These are phyloP conservation scores for Lentinula detonsa DNA, from an alignment of 768 basidiomycete genomes.

Conservation along the genomic window DNA sequence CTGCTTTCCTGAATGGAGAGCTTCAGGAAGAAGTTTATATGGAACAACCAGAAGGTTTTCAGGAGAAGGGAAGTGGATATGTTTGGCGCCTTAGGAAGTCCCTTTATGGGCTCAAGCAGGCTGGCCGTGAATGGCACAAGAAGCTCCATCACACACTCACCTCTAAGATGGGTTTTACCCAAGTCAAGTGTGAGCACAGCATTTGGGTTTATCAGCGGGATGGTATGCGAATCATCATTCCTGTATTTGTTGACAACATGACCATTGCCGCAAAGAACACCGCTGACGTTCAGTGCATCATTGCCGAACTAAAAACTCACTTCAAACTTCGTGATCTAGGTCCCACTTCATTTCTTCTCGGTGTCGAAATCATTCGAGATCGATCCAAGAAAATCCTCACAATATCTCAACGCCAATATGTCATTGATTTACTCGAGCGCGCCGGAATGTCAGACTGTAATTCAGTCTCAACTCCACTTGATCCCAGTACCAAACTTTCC, in stretches of 20 bases:
- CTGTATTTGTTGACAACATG: slow-evolving; percentile 22
- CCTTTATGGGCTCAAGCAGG: slow-evolving; percentile 22
- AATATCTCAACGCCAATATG: slow-evolving; percentile 24
- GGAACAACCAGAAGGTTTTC: slow-evolving; percentile 13
- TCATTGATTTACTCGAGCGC: slow-evolving; percentile 17
- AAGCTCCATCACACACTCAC: slow-evolving; percentile 6
- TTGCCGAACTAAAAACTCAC: slow-evolving; percentile 8
- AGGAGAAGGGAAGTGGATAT: slow-evolving; percentile 4
- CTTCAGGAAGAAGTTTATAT: slow-evolving; percentile 19
- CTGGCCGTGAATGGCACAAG: slow-evolving; percentile 8
- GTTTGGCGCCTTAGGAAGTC: slow-evolving; percentile 9
- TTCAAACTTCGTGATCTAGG: slow-evolving; percentile 16
- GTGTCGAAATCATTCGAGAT: slow-evolving; percentile 23
- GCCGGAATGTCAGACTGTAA: slow-evolving; percentile 19
- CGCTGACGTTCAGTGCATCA: slow-evolving; percentile 9
- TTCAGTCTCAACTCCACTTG: slow-evolving; percentile 19
- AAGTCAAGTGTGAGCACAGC: slow-evolving; percentile 15
- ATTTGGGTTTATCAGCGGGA: slow-evolving; percentile 15
- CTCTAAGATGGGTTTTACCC: slow-evolving; percentile 11
- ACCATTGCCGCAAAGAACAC: slow-evolving; percentile 11
- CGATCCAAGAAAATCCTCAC: slow-evolving; percentile 15
- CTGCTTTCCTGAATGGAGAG: slow-evolving; percentile 16
- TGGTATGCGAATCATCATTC: slow-evolving; percentile 14
- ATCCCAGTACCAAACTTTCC: slow-evolving; percentile 8
- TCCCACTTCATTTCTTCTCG: slow-evolving; percentile 18